Evolutionary conservation across 2,329 filamentous ascomycete species (phyloP).

Genomic region (Septoria linicola): DNA sequence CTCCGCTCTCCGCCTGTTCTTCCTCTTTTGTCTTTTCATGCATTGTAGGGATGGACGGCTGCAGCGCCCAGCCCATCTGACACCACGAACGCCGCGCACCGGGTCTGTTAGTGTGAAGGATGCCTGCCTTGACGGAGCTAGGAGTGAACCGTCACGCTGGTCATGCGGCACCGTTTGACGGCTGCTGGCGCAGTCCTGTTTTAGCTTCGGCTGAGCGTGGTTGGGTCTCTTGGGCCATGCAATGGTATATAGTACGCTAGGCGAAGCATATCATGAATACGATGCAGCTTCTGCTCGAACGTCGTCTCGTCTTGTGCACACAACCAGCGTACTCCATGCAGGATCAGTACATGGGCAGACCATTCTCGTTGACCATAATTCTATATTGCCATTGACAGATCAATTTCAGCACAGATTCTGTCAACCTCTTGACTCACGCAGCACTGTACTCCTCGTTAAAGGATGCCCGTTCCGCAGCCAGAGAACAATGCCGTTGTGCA

Average conservation of each 20-base stretch:
- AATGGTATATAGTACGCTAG: slow-evolving; percentile 21
- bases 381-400: too few relatives aligned
- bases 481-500: slow-evolving; percentile 25
- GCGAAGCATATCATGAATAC: slow-evolving; percentile 5
- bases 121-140: slow-evolving; percentile 23
- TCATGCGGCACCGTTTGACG: slow-evolving; percentile 24
- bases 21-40: slow-evolving; percentile 14
- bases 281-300: slow-evolving; percentile 2
- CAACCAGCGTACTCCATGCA: not conserved
- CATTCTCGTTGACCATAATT: too few relatives aligned
- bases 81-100: slow-evolving; percentile 22
- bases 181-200: slow-evolving; percentile 18
- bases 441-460: not conserved
- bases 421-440: not conserved
- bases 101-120: slow-evolving; percentile 17
- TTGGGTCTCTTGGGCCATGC: slow-evolving; percentile 16
- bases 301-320: not conserved
- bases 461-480: slow-evolving; percentile 28
- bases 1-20: slow-evolving; percentile 11
- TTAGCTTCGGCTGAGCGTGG: slow-evolving; percentile 16
- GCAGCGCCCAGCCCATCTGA: slow-evolving; percentile 19
- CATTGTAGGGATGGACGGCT: slow-evolving; percentile 14
- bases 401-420: not conserved
- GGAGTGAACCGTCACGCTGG: slow-evolving; percentile 20
- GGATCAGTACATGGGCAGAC: not conserved